phyloP scores from a whole-genome alignment of 768 basidiomycete species.

The Russula vinacea region DNA sequence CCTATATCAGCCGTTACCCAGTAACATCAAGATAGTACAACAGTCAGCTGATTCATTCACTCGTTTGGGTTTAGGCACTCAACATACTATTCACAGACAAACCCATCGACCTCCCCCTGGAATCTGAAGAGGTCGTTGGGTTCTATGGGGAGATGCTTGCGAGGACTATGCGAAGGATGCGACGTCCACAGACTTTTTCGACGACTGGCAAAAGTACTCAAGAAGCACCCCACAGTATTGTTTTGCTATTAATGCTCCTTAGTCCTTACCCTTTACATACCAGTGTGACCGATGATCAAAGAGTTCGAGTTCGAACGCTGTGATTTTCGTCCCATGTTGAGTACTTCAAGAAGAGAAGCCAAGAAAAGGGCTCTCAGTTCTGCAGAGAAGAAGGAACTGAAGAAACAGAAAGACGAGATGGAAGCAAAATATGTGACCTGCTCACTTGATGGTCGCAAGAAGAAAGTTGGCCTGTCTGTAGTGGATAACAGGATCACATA shows the following conservation, averaged over 20 bases:
- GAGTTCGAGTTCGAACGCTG: slow-evolving; percentile 76
- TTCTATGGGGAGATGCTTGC: slow-evolving; percentile 94
- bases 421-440: slow-evolving; percentile 86
- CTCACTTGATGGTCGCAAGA: slow-evolving; percentile 91
- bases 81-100: slow-evolving; percentile 54
- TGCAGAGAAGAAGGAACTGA: slow-evolving; percentile 88
- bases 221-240: slow-evolving; percentile 81
- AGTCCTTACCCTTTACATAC: slow-evolving; percentile 7
- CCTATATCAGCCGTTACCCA: slow-evolving; percentile 83
- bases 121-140: slow-evolving; percentile 93
- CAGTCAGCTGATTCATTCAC: slow-evolving; percentile 49
- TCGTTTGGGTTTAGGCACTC: slow-evolving; percentile 19
- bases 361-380: slow-evolving; percentile 84
- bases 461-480: slow-evolving; percentile 52
- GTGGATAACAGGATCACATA: neutral
- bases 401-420: slow-evolving; percentile 76
- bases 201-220: slow-evolving; percentile 79
- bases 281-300: slow-evolving; percentile 72
- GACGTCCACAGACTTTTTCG: slow-evolving; percentile 93
- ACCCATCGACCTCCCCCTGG: slow-evolving; percentile 71
- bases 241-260: slow-evolving; percentile 24
- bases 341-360: slow-evolving; percentile 81
- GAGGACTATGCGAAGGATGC: slow-evolving; percentile 85
- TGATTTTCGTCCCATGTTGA: slow-evolving; percentile 96
- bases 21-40: slow-evolving; percentile 88